A percentile compares a stretch with the other conserved stretches of the same genome.
Evolutionary conservation across 257 asterid genomes (phyloP).

Genomic region (Datura wrightii): DNA sequence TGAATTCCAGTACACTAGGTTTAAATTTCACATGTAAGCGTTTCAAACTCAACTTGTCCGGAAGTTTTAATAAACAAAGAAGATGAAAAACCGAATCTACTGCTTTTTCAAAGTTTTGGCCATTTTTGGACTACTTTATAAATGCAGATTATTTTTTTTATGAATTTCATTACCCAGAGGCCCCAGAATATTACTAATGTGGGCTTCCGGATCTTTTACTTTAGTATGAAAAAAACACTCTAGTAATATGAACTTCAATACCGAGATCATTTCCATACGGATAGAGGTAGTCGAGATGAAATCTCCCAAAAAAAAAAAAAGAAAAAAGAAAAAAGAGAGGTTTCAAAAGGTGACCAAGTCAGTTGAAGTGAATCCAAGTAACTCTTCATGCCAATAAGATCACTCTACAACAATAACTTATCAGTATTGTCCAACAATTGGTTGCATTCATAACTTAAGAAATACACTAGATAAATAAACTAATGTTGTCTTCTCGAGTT

Average conservation of each 20-base stretch:
- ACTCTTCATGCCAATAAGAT: neutral
- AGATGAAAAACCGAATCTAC: too few relatives aligned
- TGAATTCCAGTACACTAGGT: neutral
- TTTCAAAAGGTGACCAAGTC: neutral
- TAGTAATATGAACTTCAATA: neutral
- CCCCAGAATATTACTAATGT: too few relatives aligned
- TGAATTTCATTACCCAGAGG: too few relatives aligned
- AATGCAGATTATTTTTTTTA: too few relatives aligned
- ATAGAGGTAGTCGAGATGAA: neutral
- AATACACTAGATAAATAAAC: neutral
- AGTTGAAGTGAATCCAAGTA: neutral
- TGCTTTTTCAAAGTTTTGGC: too few relatives aligned
- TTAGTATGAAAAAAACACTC: neutral
- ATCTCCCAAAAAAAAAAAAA: neutral
- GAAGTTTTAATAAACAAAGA: too few relatives aligned
- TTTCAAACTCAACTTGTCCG: neutral
- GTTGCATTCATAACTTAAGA: neutral
- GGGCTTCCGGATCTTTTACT: too few relatives aligned
- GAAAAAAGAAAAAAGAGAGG: neutral
- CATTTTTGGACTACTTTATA: too few relatives aligned
- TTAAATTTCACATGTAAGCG: neutral
- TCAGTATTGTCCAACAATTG: conserved; percentile 7
- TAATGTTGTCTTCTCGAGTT: neutral
- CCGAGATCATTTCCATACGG: neutral
- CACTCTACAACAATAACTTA: neutral